Conservation (phyloP, 1,139 yeast genomes). For the Yamadazyma atmosphaerica region DNA sequence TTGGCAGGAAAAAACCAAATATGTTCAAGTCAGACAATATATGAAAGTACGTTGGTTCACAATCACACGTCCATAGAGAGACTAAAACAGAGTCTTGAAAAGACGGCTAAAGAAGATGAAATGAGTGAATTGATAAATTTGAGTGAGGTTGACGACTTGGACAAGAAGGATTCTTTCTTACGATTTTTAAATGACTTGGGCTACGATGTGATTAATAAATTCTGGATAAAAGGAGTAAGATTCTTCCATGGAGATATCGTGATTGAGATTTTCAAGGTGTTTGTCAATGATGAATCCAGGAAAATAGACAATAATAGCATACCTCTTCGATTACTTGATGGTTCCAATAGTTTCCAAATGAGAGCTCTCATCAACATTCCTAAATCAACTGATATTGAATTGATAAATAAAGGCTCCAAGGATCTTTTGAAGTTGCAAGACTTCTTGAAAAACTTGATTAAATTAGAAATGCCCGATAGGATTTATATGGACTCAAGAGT, state of each 20-base stretch:
- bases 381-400: constrained; percentile 73
- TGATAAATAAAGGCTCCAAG: constrained; percentile 63
- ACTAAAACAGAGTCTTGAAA: constrained; percentile 4
- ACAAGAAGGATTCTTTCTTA: constrained; percentile 37
- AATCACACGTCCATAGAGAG: constrained; percentile 29
- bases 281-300: constrained; percentile 36
- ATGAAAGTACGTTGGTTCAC: constrained; percentile 62
- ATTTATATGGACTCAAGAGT: constrained; percentile 75
- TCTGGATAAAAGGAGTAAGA: constrained; percentile 64
- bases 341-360: constrained; percentile 58
- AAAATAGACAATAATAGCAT: constrained; percentile 21
- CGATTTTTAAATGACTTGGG: constrained; percentile 67
- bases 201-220: constrained; percentile 64
- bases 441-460: constrained; percentile 65
- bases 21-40: constrained; percentile 63
- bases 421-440: constrained; percentile 62
- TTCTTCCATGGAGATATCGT: constrained; percentile 65
- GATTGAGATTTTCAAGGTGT: constrained; percentile 58
- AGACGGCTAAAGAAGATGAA: constrained; percentile 7
- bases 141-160: constrained; percentile 3
- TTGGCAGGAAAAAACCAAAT: constrained; percentile 77
- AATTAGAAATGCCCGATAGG: constrained; percentile 74
- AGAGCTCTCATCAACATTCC: constrained; percentile 71
- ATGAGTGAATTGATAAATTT: background rate
- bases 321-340: constrained; percentile 50